Evolutionary conservation across 2,329 filamentous ascomycete species (phyloP), one percentile per base, ranked within the genome.

Genomic region (Aspergillus sp.): DNA sequence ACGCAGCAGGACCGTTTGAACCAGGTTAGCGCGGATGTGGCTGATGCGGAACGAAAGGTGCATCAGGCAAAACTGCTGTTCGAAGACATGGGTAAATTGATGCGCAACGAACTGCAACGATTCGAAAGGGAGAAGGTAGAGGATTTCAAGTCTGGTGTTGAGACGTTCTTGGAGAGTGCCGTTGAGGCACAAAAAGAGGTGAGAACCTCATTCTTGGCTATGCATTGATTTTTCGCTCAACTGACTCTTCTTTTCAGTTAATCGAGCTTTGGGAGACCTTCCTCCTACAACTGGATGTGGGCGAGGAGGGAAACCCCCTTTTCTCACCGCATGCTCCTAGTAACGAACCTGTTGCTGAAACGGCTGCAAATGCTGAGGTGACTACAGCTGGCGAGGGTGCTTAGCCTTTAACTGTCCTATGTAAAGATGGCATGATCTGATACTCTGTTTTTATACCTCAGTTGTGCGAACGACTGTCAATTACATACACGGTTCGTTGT

Each of bases 111-210:
- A 69, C 76, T 98, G 56, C 93, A 97, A 61, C 80, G 90, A 15
- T 98, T 98, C 62, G 93, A 98, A 73, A 82, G 81, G 60, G 93
- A 98, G 71, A 98, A 98, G 75, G 93, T 98, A 3, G 93, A 98
- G 66, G 93, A 98, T 66, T 98, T 98, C 70, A 98, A 98, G 77
- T 93, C 87, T 53, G 91, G 90, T 0, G 90, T 98, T 2, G 93
- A 98, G 74, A 98, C 93, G 1, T 98, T 95, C 71, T 71, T 98
- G 59, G 93, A 98, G 74, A 90, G 93, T 62, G 89, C 93, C 3
- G 90, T 98, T 3, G 93, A 98, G 71, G 93, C 91, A 47, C 93
- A 98, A 74, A 98, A 98, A 72, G 93, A 98, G 84, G 91, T 93
- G 67, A 69, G 81, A 2, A 17, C 41, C n/a, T 50, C 20, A 13